Conservation (phyloP, 208 protist species). For the Zelonia costaricensis region DNA sequence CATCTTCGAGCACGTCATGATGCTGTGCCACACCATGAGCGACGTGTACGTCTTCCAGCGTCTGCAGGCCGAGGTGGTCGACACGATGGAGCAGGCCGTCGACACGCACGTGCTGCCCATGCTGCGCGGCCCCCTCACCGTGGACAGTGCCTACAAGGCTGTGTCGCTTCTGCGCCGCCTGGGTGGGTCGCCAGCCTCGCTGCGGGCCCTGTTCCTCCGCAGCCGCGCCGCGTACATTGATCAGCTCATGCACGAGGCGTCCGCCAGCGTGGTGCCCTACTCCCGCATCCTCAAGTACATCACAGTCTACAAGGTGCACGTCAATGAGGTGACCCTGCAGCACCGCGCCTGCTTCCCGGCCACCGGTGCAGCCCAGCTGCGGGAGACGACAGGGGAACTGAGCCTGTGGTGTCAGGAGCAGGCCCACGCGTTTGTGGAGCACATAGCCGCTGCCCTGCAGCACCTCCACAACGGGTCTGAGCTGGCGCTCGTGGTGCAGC, state of each 20-base stretch:
- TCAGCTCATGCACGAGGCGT: constrained; percentile 45
- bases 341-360: constrained; percentile 74
- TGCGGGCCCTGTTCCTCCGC: constrained; percentile 61
- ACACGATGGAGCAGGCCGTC: constrained; percentile 41
- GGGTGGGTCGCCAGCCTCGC: constrained; percentile 27
- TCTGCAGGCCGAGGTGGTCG: constrained; percentile 25
- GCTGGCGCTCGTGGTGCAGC: constrained; percentile 73
- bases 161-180: constrained; percentile 63
- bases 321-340: constrained; percentile 75
- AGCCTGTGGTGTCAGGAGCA: constrained; percentile 59
- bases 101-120: constrained; percentile 57
- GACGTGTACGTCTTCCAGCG: constrained; percentile 34
- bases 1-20: constrained; percentile 68
- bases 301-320: constrained; percentile 76
- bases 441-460: constrained; percentile 40
- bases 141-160: constrained; percentile 68
- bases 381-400: constrained; percentile 10
- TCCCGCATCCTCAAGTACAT: constrained; percentile 61
- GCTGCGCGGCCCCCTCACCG: constrained; percentile 55
- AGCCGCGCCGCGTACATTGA: constrained; percentile 48
- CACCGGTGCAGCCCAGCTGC: constrained; percentile 16
- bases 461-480: constrained; percentile 75
- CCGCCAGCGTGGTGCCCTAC: constrained; percentile 44
- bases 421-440: constrained; percentile 41
- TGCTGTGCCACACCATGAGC: constrained; percentile 38